phyloP scores from a whole-genome alignment of 2,329 filamentous ascomycete species.

The Graphilbum ipis-grandicollis region DNA sequence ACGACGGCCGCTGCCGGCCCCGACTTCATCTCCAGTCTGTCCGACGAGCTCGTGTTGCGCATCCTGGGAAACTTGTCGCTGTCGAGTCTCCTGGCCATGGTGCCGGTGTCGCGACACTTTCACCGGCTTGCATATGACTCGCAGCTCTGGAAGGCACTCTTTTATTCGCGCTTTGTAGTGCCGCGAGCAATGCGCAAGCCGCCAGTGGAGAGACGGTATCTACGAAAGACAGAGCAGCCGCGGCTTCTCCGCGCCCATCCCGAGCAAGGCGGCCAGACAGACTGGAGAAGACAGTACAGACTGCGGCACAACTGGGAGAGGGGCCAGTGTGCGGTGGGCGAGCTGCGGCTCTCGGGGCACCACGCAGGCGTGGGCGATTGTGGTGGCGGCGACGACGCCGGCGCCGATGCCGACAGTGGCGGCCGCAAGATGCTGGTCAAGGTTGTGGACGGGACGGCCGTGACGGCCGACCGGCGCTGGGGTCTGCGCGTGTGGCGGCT shows the following conservation, averaged over 20 bases:
- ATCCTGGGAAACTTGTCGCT: conserved; percentile 65
- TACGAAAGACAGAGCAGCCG: background rate
- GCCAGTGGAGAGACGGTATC: no score
- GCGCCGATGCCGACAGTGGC: conserved; percentile 13
- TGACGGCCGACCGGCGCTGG: conserved; percentile 52
- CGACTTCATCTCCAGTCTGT: conserved; percentile 56
- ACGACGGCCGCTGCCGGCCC: background rate
- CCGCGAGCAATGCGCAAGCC: conserved; percentile 61
- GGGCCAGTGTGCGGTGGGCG: conserved; percentile 64
- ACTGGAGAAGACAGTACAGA: conserved; percentile 84
- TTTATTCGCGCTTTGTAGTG: conserved; percentile 74
- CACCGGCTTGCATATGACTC: conserved; percentile 58
- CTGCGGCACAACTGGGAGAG: conserved; percentile 81
- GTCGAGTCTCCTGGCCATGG: conserved; percentile 43
- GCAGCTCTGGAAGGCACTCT: conserved; percentile 80
- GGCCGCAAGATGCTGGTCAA: conserved; percentile 52
- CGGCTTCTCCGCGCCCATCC: background rate
- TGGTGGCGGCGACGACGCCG: no score
- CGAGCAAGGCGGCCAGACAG: conserved; percentile 22
- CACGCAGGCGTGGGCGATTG: no score
- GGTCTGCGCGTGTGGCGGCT: conserved; percentile 69
- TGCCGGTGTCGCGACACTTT: conserved; percentile 58
- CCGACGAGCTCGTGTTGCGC: conserved; percentile 75
- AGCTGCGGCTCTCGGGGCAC: conserved; percentile 41
- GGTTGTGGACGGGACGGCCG: conserved; percentile 57